Evolutionary conservation across 2,329 filamentous ascomycete genomes (phyloP), one percentile per base, ranked within the genome.

Genomic region (Metarhizium humberi): DNA sequence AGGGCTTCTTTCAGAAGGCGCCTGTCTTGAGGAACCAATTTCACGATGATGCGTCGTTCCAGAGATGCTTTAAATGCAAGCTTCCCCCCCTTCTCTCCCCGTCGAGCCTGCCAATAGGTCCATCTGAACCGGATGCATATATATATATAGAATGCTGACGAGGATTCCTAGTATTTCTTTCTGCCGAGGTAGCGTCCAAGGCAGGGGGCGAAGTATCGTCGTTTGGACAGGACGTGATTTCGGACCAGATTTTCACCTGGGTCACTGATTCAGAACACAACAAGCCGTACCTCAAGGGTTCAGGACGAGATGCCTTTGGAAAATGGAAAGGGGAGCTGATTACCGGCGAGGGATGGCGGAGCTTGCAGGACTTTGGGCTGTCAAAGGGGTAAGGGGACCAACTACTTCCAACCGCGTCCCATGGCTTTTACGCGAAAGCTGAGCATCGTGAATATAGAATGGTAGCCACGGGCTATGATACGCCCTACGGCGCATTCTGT

Each of bases 331-430:
- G 80, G 50, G 77, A 82, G 38, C 71, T 90, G 2, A 74, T 87
- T 40, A 85, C 85, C 0, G 77, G 79, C 1, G 78, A 85, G 59
- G 86, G 87, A 32, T 90, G 87, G 87, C 74, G 77, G 43, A 72
- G 75, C 45, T 71, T 87, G 2, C 82, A 85, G 60, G 73, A 76
- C 2, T 79, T 84, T 60, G 82, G 83, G 0, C 76, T 80, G 16
- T 66, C 72, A 36, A 78, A 80, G 58, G 84, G 85, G 68, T 67
- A 59, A 57, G 64, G 25, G 25, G 25, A 25, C 57, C n/a, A 16
- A 3, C 3, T 3, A 32, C 10, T 20, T 32, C 40, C 18, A 25
- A 25, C 25, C 25, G 3, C 25, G 25, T 25, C 25, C 25, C 25
- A 4, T 25, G 25, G 25, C 25, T 25, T 25, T 16, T n/a, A 6